phyloP scores from a whole-genome alignment of 148 eudicot species.

The Suaeda aralocaspica region DNA sequence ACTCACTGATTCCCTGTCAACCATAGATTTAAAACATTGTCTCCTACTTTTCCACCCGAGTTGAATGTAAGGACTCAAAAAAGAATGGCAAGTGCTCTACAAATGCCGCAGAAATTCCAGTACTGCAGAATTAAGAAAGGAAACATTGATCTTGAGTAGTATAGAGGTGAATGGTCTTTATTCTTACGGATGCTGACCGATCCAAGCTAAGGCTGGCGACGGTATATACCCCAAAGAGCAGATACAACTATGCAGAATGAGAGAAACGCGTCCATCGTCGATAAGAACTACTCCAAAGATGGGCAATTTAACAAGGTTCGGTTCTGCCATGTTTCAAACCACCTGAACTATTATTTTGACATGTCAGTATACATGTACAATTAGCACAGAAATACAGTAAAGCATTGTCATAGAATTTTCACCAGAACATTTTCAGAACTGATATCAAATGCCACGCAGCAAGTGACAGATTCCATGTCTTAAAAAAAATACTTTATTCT shows the following conservation, averaged over 20 bases:
- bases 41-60: neutral
- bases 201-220: slow-evolving; percentile 77
- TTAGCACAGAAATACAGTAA: slow-evolving; percentile 1
- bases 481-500: too few species aligned
- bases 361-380: slow-evolving; percentile 31
- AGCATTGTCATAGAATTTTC: neutral
- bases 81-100: too few species aligned
- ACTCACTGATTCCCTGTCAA: neutral
- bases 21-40: neutral
- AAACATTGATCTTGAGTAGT: neutral
- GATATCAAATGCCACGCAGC: slow-evolving; percentile 8
- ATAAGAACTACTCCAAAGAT: slow-evolving; percentile 82
- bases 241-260: slow-evolving; percentile 89
- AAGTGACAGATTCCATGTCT: neutral
- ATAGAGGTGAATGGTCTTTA: slow-evolving; percentile 6
- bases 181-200: slow-evolving; percentile 97
- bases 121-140: slow-evolving; percentile 1
- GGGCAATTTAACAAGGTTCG: slow-evolving; percentile 67
- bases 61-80: too few species aligned
- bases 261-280: slow-evolving; percentile 74
- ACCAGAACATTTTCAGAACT: neutral
- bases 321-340: slow-evolving; percentile 76
- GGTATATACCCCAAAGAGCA: slow-evolving; percentile 83
- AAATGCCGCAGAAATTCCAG: neutral
- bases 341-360: slow-evolving; percentile 57